Conservation (phyloP, 257 asterid genomes). For the Solanum sejunctum region DNA sequence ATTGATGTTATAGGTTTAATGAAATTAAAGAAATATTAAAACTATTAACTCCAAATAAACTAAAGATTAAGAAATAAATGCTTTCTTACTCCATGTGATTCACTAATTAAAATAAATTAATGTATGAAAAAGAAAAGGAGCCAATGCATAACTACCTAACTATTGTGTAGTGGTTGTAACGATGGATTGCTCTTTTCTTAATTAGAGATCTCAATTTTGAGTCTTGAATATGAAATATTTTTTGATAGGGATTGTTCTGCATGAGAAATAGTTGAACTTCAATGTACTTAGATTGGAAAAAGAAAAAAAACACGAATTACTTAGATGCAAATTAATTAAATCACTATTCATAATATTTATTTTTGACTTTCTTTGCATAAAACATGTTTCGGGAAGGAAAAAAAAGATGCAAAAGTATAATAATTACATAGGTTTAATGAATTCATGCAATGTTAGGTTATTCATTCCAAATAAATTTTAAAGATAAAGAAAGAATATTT, state of each 20-base stretch:
- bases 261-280: no score
- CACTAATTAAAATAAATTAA: background rate
- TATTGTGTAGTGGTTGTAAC: no score
- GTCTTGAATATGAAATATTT: no score
- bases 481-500: background rate
- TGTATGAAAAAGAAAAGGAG: background rate
- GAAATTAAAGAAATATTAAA: background rate
- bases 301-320: no score
- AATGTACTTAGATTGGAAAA: no score
- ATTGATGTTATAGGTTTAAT: background rate
- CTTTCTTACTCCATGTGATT: background rate
- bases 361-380: background rate
- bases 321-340: background rate
- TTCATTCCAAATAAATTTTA: background rate
- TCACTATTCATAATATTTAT: background rate
- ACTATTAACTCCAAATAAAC: background rate
- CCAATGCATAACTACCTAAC: background rate
- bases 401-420: background rate
- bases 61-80: background rate
- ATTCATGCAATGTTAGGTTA: background rate
- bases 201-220: no score
- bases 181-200: no score
- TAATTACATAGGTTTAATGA: background rate
- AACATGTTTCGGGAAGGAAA: no score
- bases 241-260: no score